A percentile compares a stretch with the other conserved stretches of the same genome.
These are phyloP conservation scores for Penicillium sp. DNA, from an alignment of 2,329 filamentous ascomycete species.

Conservation along the genomic window DNA sequence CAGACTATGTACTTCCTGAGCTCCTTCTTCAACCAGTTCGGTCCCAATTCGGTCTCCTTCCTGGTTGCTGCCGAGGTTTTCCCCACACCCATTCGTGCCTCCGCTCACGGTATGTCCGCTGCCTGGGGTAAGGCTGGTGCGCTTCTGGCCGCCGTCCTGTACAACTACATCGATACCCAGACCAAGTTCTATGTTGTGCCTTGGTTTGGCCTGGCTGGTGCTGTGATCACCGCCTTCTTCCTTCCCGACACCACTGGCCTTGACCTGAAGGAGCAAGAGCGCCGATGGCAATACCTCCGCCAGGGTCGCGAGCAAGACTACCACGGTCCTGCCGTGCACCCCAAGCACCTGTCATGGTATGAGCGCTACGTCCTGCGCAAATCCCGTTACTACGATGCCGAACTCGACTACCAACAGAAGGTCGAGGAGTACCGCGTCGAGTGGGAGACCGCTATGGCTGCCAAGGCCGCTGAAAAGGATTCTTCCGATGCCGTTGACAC, in stretches of 20 bases:
- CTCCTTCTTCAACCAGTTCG: conserved; percentile 99
- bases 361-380: conserved; percentile 71
- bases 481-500: conserved; percentile 30
- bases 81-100: conserved; percentile 87
- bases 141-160: conserved; percentile 79
- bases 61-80: conserved; percentile 95
- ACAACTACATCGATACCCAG: conserved; percentile 87
- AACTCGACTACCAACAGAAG: conserved; percentile 77
- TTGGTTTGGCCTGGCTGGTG: conserved; percentile 89
- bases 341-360: conserved; percentile 82
- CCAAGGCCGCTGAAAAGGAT: conserved; percentile 51
- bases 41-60: conserved; percentile 95
- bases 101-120: conserved; percentile 92
- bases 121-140: conserved; percentile 87
- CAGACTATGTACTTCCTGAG: conserved; percentile 98
- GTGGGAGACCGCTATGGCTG: conserved; percentile 50
- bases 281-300: conserved; percentile 85
- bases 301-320: conserved; percentile 75
- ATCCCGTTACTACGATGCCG: conserved; percentile 78
- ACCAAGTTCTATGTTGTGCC: conserved; percentile 89
- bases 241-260: conserved; percentile 96
- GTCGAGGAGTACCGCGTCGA: conserved; percentile 74
- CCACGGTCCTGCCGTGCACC: conserved; percentile 89
- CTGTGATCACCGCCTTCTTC: conserved; percentile 78
- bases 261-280: conserved; percentile 95